phyloP scores from a whole-genome alignment of 805 yeast species.

The Candida corydali region DNA sequence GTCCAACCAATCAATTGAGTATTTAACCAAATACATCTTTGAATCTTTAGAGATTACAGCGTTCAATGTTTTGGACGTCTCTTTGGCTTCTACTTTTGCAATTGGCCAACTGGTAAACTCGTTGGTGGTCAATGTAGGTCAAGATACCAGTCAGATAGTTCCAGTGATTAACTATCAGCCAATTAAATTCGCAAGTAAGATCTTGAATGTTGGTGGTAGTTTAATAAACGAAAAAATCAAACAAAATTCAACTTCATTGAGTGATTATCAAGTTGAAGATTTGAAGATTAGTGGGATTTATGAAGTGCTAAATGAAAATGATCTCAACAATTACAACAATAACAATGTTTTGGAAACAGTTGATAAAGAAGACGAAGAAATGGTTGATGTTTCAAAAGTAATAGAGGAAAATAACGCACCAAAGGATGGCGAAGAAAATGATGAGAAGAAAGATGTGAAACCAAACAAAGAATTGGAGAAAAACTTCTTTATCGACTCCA shows the following conservation, averaged over 20 bases:
- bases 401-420: slow-evolving; percentile 53
- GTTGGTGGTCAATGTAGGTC: slow-evolving; percentile 78
- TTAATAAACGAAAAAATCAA: slow-evolving; percentile 53
- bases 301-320: slow-evolving; percentile 70
- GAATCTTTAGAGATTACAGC: slow-evolving; percentile 72
- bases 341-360: slow-evolving; percentile 27
- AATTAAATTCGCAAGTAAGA: slow-evolving; percentile 49
- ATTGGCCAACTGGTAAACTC: slow-evolving; percentile 62
- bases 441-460: slow-evolving; percentile 29
- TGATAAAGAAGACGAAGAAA: slow-evolving; percentile 44
- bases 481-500: slow-evolving; percentile 64
- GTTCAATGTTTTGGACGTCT: slow-evolving; percentile 61
- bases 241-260: slow-evolving; percentile 54
- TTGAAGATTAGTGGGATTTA: slow-evolving; percentile 72
- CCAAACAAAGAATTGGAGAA: slow-evolving; percentile 68
- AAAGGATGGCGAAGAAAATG: slow-evolving; percentile 24
- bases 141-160: slow-evolving; percentile 66
- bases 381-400: slow-evolving; percentile 85
- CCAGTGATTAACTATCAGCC: slow-evolving; percentile 76
- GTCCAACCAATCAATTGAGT: slow-evolving; percentile 66
- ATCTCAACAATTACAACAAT: slow-evolving; percentile 59
- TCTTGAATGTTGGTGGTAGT: slow-evolving; percentile 59
- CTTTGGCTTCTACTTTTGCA: slow-evolving; percentile 72
- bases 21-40: slow-evolving; percentile 68
- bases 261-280: slow-evolving; percentile 58